These are phyloP conservation scores for Ziziphus jujuba DNA, from an alignment of 306 rosid species.

Conservation along the genomic window DNA sequence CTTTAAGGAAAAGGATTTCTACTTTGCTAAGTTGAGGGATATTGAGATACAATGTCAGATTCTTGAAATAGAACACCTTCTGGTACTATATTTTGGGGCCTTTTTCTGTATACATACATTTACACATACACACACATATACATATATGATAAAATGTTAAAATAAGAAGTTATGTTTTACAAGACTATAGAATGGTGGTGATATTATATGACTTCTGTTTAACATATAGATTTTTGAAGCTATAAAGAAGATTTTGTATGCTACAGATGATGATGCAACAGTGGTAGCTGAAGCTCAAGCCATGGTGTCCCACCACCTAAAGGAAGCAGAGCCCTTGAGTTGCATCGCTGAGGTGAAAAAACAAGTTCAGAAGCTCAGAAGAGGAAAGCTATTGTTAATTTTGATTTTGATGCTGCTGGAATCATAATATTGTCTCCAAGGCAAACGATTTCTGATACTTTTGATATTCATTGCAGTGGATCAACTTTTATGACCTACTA, in stretches of 20 bases:
- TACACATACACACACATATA: too few relatives aligned
- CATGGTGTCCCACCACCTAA: constrained; percentile 43
- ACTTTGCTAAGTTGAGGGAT: constrained; percentile 84
- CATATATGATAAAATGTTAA: too few relatives aligned
- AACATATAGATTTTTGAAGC: constrained; percentile 72
- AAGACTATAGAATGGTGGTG: too few relatives aligned
- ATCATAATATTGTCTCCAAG: constrained; percentile 59
- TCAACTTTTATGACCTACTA: constrained; percentile 83
- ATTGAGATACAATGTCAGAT: constrained; percentile 86
- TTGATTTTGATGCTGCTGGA: constrained; percentile 70
- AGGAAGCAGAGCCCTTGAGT: constrained; percentile 54
- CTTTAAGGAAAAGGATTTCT: constrained; percentile 94
- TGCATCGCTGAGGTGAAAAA: constrained; percentile 84
- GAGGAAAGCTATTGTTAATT: constrained; percentile 67
- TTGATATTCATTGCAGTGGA: constrained; percentile 87
- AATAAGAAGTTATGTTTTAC: too few relatives aligned
- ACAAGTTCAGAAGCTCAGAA: constrained; percentile 62
- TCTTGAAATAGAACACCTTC: constrained; percentile 65
- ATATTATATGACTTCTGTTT: too few relatives aligned
- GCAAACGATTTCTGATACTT: constrained; percentile 76
- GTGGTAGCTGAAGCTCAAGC: constrained; percentile 93
- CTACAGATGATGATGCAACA: too few relatives aligned
- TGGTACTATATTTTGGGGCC: constrained; percentile 39
- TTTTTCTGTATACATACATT: too few relatives aligned
- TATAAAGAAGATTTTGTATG: constrained; percentile 82